These are phyloP conservation scores for Sporobolomyces roseus DNA, from an alignment of 768 basidiomycete species.

Conservation along the genomic window DNA sequence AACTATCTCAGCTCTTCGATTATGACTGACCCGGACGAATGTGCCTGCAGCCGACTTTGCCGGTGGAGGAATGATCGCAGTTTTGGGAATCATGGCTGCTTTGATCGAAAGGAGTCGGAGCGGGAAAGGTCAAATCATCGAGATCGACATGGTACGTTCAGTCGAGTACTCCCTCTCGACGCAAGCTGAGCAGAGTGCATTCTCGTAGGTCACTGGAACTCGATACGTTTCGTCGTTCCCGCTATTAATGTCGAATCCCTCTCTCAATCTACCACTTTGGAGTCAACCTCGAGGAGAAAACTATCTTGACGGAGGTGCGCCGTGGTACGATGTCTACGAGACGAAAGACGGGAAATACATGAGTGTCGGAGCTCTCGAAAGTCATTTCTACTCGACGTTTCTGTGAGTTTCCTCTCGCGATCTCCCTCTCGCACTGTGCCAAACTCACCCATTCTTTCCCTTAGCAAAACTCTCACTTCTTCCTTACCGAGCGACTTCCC, in stretches of 20 bases:
- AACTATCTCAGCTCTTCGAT: no score
- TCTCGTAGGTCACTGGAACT: slow-evolving; percentile 66
- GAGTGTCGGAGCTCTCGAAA: slow-evolving; percentile 54
- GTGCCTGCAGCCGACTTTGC: slow-evolving; percentile 65
- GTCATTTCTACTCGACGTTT: slow-evolving; percentile 38
- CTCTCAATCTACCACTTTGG: slow-evolving; percentile 50
- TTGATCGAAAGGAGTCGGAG: slow-evolving; percentile 64
- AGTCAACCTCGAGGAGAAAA: slow-evolving; percentile 54
- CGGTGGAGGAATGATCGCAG: slow-evolving; percentile 71
- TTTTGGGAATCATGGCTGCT: slow-evolving; percentile 68
- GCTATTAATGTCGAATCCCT: slow-evolving; percentile 53
- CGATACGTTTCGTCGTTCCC: slow-evolving; percentile 74
- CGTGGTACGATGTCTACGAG: slow-evolving; percentile 67
- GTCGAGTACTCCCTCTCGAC: no score
- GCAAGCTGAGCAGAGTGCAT: no score
- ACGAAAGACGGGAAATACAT: slow-evolving; percentile 72
- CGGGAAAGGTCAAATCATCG: slow-evolving; percentile 69
- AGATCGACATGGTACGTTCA: slow-evolving; percentile 65
- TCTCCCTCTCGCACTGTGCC: neutral
- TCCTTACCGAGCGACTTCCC: neutral
- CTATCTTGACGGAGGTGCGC: slow-evolving; percentile 69
- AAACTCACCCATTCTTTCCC: neutral
- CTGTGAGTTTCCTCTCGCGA: slow-evolving; percentile 22
- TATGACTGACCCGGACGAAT: neutral
- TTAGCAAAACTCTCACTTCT: neutral